phyloP scores from a whole-genome alignment of 305 asterid genomes.

The Rubia occidens region DNA sequence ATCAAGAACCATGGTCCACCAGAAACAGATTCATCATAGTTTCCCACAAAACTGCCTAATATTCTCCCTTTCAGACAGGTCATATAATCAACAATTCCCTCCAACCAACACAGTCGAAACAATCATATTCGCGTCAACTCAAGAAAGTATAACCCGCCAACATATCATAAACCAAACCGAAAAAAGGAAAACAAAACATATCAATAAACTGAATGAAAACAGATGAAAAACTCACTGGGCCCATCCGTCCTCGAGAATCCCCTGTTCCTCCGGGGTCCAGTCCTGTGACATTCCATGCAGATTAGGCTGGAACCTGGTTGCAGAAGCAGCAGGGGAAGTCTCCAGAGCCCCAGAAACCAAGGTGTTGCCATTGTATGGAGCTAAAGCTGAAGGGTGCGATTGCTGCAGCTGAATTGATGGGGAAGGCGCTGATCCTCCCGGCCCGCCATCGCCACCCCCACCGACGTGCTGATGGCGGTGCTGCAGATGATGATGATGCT shows the following conservation, averaged over 20 bases:
- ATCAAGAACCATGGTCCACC: neutral
- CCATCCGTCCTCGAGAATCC: conserved; percentile 55
- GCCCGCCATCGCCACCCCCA: conserved; percentile 4
- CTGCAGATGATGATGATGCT: neutral
- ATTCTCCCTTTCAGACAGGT: neutral
- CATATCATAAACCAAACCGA: neutral
- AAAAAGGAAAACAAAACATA: neutral
- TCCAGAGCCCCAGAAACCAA: conserved; percentile 18
- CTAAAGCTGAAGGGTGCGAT: neutral
- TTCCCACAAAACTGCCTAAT: neutral
- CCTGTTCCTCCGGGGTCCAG: conserved; percentile 81
- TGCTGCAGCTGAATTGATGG: conserved; percentile 1
- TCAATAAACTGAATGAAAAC: neutral
- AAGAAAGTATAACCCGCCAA: neutral
- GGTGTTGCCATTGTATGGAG: conserved; percentile 13
- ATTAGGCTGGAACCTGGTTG: conserved; percentile 55
- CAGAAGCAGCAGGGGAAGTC: conserved; percentile 16
- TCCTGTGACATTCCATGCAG: conserved; percentile 72
- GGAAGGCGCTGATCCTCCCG: neutral
- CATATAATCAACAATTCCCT: neutral
- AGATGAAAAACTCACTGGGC: conserved; percentile 34
- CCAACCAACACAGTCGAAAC: neutral
- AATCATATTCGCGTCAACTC: neutral
- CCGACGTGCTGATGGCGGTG: neutral
- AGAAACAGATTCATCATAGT: neutral